Evolutionary conservation across 768 basidiomycete genomes (phyloP).

Genomic region (Kwoniella pini): DNA sequence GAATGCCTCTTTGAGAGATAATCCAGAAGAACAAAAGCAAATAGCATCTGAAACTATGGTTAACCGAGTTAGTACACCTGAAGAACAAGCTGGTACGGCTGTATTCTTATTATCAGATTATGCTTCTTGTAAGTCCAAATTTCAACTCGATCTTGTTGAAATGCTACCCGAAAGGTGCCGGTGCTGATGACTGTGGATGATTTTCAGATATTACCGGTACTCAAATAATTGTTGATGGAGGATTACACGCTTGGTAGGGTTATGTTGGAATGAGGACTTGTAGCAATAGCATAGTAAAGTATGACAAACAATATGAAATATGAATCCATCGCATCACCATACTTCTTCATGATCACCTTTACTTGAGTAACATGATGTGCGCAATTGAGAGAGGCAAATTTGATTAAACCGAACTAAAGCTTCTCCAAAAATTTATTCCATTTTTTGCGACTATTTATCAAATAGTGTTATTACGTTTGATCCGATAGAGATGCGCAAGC

Average conservation of each 20-base stretch:
- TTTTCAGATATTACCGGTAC: conserved; percentile 43
- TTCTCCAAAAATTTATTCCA: too few relatives aligned
- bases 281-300: not conserved
- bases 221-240: conserved; percentile 44
- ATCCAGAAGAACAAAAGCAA: conserved; percentile 22
- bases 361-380: too few relatives aligned
- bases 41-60: conserved; percentile 26
- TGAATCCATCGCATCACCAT: too few relatives aligned
- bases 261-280: not conserved
- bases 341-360: too few relatives aligned
- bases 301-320: too few relatives aligned
- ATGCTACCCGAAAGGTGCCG: not conserved
- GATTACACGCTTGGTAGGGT: conserved; percentile 8
- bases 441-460: too few relatives aligned
- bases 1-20: conserved; percentile 34
- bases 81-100: conserved; percentile 47
- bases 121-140: conserved; percentile 40
- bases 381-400: too few relatives aligned
- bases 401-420: too few relatives aligned
- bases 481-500: too few relatives aligned
- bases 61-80: conserved; percentile 30
- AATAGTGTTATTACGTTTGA: too few relatives aligned
- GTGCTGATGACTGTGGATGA: not conserved
- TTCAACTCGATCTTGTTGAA: too few relatives aligned
- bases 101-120: conserved; percentile 47